These are phyloP conservation scores for Pseudocercospora fuligena DNA, from an alignment of 2,329 filamentous ascomycete species.

Conservation along the genomic window DNA sequence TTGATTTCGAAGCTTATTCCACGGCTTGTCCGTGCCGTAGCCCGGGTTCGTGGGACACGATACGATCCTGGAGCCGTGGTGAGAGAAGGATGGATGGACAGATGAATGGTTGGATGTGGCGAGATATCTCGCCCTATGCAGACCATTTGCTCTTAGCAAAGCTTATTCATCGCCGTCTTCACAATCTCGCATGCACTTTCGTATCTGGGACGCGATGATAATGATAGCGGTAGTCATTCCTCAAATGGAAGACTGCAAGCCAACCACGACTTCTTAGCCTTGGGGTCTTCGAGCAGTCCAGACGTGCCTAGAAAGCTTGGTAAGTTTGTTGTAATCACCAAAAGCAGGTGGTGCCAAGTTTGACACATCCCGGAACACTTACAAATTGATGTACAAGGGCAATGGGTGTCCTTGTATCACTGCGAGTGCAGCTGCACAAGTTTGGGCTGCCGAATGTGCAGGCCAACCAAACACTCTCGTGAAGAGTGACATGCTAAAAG, in stretches of 20 bases:
- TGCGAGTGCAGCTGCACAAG: conserved; percentile 63
- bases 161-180: neutral
- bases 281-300: conserved; percentile 53
- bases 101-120: neutral
- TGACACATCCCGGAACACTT: conserved; percentile 49
- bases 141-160: neutral
- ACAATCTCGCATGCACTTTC: neutral
- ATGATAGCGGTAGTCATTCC: neutral
- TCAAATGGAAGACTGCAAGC: neutral
- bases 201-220: neutral
- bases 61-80: neutral
- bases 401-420: conserved; percentile 26
- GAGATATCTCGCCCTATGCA: neutral
- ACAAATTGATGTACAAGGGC: conserved; percentile 72
- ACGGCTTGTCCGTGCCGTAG: neutral
- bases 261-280: conserved; percentile 20
- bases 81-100: neutral
- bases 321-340: conserved; percentile 25
- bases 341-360: neutral
- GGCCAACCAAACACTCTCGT: conserved; percentile 67
- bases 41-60: neutral
- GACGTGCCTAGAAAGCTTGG: conserved; percentile 46
- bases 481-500: conserved; percentile 51
- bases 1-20: neutral
- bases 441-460: conserved; percentile 63